These are phyloP conservation scores for Polytrichum formosum DNA, from an alignment of 225 moss, liverwort and hornwort genomes.

Conservation along the genomic window DNA sequence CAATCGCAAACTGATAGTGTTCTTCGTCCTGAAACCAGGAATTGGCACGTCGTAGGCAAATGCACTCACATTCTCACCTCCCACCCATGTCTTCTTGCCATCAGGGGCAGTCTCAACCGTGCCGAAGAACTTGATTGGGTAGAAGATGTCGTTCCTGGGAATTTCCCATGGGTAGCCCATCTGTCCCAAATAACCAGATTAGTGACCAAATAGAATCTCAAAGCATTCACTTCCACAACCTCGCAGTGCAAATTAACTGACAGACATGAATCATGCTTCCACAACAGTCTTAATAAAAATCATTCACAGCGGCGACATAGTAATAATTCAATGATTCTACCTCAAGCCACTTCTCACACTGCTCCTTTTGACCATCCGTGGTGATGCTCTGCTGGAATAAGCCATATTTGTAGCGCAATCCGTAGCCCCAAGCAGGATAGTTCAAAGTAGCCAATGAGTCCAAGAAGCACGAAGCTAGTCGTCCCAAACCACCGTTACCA, in stretches of 20 bases:
- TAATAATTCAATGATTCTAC: conserved; percentile 20
- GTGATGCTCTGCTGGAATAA: conserved; percentile 87
- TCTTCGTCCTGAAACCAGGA: conserved; percentile 86
- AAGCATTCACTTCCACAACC: not conserved
- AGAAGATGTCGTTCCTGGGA: conserved; percentile 80
- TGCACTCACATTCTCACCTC: conserved; percentile 75
- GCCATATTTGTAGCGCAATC: conserved; percentile 95
- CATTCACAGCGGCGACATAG: not conserved
- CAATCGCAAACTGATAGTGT: conserved; percentile 79
- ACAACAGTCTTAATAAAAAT: not conserved
- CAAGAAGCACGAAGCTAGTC: conserved; percentile 91
- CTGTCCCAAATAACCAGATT: conserved; percentile 23
- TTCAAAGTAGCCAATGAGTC: conserved; percentile 93
- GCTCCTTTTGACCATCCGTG: conserved; percentile 85
- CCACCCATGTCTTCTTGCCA: conserved; percentile 90
- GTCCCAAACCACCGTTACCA: conserved; percentile 92
- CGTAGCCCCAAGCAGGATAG: conserved; percentile 98
- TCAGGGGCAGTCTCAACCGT: conserved; percentile 62
- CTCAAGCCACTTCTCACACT: conserved; percentile 93
- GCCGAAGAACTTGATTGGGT: conserved; percentile 84
- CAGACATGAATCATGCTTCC: not conserved
- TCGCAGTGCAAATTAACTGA: not conserved
- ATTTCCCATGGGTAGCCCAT: conserved; percentile 97
- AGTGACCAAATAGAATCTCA: not conserved
- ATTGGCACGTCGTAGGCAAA: conserved; percentile 95